phyloP scores from a whole-genome alignment of 257 asterid genomes.

The Leonotis leonurus region DNA sequence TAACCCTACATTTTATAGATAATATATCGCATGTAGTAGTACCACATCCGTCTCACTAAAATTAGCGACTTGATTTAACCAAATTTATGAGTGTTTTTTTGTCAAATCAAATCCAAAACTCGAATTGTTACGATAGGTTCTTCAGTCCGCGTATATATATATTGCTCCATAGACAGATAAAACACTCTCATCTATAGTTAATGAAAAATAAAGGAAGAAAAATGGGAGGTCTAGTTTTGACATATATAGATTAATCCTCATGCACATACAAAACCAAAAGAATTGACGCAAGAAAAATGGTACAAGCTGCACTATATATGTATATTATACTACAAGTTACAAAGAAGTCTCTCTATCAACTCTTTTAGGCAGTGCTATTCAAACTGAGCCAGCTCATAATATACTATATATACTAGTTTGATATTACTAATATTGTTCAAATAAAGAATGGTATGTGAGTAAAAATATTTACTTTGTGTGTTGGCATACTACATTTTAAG shows the following conservation, averaged over 20 bases:
- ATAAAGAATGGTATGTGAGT: neutral
- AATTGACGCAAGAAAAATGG: no score
- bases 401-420: neutral
- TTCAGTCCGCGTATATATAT: no score
- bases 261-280: neutral
- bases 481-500: neutral
- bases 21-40: no score
- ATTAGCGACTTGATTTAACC: no score
- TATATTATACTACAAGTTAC: no score
- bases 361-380: neutral
- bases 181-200: neutral
- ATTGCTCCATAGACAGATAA: no score
- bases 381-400: neutral
- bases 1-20: no score
- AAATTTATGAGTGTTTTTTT: no score
- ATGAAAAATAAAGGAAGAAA: neutral
- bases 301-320: neutral
- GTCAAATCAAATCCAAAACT: no score
- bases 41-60: no score
- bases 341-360: no score
- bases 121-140: no score
- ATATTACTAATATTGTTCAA: neutral
- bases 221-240: neutral
- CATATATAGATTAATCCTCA: constrained; percentile 6
- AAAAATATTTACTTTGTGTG: neutral